phyloP scores from a whole-genome alignment of 106 monocot genomes.

The Dendrobium nobile region DNA sequence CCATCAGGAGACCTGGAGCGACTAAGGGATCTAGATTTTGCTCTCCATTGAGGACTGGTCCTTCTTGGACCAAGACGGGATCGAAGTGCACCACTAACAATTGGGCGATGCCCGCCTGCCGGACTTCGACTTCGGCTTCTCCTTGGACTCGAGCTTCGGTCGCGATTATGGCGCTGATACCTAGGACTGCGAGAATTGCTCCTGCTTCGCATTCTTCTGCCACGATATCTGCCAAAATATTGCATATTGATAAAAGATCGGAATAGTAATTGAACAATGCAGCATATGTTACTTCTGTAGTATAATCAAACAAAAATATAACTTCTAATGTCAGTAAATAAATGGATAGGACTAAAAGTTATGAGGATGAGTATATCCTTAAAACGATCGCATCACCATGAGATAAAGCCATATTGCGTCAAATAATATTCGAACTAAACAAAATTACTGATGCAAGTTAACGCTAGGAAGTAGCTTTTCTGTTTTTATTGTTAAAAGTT shows the following conservation, averaged over 20 bases:
- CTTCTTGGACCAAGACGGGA: conserved; percentile 18
- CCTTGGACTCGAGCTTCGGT: conserved; percentile 31
- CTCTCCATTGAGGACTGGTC: conserved; percentile 2
- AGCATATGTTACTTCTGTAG: too few species aligned
- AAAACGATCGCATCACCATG: too few species aligned
- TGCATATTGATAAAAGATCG: not conserved
- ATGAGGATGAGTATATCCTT: too few species aligned
- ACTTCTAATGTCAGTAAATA: too few species aligned
- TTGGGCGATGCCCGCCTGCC: not conserved
- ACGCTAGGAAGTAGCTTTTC: too few species aligned
- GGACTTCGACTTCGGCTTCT: conserved; percentile 20
- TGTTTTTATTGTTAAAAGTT: too few species aligned
- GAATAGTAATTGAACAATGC: not conserved
- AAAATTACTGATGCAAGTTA: not conserved
- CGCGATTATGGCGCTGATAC: conserved; percentile 6
- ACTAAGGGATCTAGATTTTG: conserved; percentile 14
- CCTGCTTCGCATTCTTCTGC: conserved; percentile 28
- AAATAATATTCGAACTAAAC: not conserved
- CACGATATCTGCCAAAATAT: conserved; percentile 15
- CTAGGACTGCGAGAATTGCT: conserved; percentile 30
- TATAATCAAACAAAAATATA: too few species aligned
- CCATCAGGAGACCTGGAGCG: conserved; percentile 12
- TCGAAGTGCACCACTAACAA: conserved; percentile 12
- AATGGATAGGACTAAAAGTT: too few species aligned
- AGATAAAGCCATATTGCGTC: not conserved